Percentiles rank a stretch among this genome's conserved stretches.
phyloP scores from a whole-genome alignment of 768 basidiomycete genomes.

The Dioszegia aurantiaca region DNA sequence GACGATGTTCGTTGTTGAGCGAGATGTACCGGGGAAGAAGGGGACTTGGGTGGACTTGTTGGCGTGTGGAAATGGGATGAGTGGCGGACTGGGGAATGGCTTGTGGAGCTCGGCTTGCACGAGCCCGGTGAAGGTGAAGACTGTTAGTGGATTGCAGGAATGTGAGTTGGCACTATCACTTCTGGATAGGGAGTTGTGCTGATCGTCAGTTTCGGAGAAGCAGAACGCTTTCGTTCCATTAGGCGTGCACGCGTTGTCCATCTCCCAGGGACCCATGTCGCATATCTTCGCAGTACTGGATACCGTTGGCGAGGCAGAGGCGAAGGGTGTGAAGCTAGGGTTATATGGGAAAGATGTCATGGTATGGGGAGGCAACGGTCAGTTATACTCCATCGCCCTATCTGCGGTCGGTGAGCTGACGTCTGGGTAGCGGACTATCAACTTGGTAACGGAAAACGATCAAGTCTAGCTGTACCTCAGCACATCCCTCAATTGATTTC shows the following conservation, averaged over 20 bases:
- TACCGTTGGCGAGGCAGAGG: constrained; percentile 57
- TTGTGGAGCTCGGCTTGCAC: constrained; percentile 69
- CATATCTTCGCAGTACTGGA: constrained; percentile 74
- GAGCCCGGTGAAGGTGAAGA: constrained; percentile 68
- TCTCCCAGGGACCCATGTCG: constrained; percentile 59
- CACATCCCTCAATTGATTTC: constrained; percentile 51
- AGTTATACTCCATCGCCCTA: constrained; percentile 4
- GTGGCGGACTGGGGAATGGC: constrained; percentile 59
- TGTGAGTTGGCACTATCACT: constrained; percentile 59
- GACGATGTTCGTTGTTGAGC: constrained; percentile 73
- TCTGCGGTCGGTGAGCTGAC: constrained; percentile 19
- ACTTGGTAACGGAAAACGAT: constrained; percentile 54
- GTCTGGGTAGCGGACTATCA: constrained; percentile 45
- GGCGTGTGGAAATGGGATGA: constrained; percentile 79
- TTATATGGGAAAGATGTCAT: constrained; percentile 52
- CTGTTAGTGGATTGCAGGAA: constrained; percentile 78
- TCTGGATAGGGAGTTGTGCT: background rate
- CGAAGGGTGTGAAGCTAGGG: constrained; percentile 39
- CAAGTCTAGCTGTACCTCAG: constrained; percentile 54
- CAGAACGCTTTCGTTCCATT: constrained; percentile 64
- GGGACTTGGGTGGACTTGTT: constrained; percentile 59
- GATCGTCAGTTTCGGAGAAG: constrained; percentile 64
- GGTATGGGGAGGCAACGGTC: constrained; percentile 51
- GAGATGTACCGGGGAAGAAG: constrained; percentile 51
- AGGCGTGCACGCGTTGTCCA: constrained; percentile 61